Evolutionary conservation across 352 stramenopile genomes (phyloP).

Genomic region (Salisapilia sapeloensis): DNA sequence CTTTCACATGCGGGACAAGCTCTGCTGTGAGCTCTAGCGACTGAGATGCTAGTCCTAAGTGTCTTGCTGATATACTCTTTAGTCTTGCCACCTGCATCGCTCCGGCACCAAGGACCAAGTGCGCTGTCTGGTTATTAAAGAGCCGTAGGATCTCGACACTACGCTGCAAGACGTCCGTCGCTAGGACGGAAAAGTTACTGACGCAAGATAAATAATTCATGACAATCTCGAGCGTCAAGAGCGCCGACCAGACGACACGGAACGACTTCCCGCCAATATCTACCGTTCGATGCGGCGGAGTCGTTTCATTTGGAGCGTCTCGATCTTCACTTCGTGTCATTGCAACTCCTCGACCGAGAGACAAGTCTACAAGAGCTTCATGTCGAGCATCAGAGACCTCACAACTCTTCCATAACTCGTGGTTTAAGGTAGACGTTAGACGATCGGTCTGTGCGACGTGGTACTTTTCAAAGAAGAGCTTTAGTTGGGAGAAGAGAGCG

Average conservation of each 20-base stretch:
- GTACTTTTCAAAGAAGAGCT: constrained; percentile 90
- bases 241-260: constrained; percentile 90
- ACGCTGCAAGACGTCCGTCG: constrained; percentile 88
- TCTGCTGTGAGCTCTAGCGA: constrained; percentile 89
- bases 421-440: constrained; percentile 88
- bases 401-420: constrained; percentile 90
- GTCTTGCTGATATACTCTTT: constrained; percentile 93
- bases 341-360: constrained; percentile 76
- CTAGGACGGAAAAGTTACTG: constrained; percentile 86
- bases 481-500: constrained; percentile 88
- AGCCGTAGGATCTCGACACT: constrained; percentile 87
- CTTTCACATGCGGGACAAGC: constrained; percentile 90
- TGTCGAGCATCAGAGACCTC: constrained; percentile 85
- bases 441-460: constrained; percentile 86
- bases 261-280: constrained; percentile 87
- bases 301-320: constrained; percentile 36
- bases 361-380: constrained; percentile 81
- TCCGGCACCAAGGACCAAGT: constrained; percentile 91
- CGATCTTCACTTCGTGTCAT: constrained; percentile 55
- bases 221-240: constrained; percentile 91
- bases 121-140: constrained; percentile 93
- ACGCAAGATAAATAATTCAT: constrained; percentile 91
- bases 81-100: constrained; percentile 92
- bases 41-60: constrained; percentile 91
- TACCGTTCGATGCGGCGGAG: constrained; percentile 59